Evolutionary conservation across 768 basidiomycete species (phyloP), one percentile per base, ranked within the genome.

Genomic region (Termitomyces sp.): DNA sequence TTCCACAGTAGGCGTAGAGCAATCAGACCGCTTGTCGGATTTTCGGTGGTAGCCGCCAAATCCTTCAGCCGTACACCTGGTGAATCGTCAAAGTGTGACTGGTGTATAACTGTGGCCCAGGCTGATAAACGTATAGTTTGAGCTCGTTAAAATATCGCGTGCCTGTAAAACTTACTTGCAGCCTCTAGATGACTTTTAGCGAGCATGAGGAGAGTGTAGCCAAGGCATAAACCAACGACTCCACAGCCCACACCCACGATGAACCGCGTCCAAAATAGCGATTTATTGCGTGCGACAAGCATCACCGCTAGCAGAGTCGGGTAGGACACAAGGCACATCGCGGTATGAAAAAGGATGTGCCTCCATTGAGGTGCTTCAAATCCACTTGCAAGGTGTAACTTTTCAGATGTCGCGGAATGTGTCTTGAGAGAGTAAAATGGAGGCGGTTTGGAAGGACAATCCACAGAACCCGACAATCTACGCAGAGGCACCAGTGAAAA

Each of bases 71-170:
- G 61, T 13, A 78, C 65, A 15, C 78, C 77, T 8, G 73, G 69
- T 8, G 58, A 58, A 45, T 67, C 61, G 27, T 64, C 41, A 53
- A 66, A 63, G 20, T 67, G 67, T 30, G 76, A 77, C 60, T 75
- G 75, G 48, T 79, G 76, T 15, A 79, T 76, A 12, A 79, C 62
- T 4, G 77, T 79, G 4, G 77, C 77, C 77, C 78, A 79, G 2
- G 75, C 77, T 79, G 44, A 55, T 49, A 37, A 57, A 24, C 18
- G 11, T 12, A 47, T 46, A 50, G 24, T 36, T 36, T n/a, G 15
- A 50, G 11, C 7, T 16, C 49, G 55, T 30, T 15, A 39, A 9
- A 8, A 36, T 27, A 42, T 39, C 1, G 24, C 24, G 41, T 4
- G 27, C 18, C 22, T 18, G 46, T 39, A 58, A 44, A 47, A 69